Evolutionary conservation across 768 basidiomycete species (phyloP), one percentile per base, ranked within the genome.

Genomic region (Rhodotorula kratochvilovae): DNA sequence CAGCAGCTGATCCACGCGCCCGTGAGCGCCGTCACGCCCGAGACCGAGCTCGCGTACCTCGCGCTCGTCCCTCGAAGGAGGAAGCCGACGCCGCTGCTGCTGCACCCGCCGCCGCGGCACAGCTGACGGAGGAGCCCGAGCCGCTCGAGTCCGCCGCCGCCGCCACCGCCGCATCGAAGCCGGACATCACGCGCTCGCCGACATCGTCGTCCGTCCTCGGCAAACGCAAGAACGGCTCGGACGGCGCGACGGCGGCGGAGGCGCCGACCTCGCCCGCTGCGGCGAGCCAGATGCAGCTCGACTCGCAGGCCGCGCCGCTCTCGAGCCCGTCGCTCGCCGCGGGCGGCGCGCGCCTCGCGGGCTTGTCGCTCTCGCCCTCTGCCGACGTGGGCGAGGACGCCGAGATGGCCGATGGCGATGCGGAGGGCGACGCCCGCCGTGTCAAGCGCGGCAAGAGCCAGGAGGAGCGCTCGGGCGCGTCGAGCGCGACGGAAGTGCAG

Each of bases 1-100:
- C 85, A 83, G 79, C 83, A 88, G 63, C 84, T 96, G 48, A 89
- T 91, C 75, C 86, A 85, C 72, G 84, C 85, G 66, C 85, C 87
- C 56, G 80, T 82, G 4, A 81, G 87, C 11, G 84, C 91, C 23
- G 87, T 96, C 27, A 91, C 90, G 0, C 92, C 92, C 0, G 88
- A 87, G 6, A 81, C 91, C 56, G 91, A 95, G 76, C 84, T 96
- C 29, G 92, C 92, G 13, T 92, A 96, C 78, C 85, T 95, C 31
- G 93, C 92, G 0, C 85, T 96, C 29, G 88, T 94, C 45, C 92
- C 11, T 89, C 90, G 5, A 87, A 90, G 77, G 92, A 93, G 71
- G 92, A 94, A 79, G 89, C 91, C 57, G 80, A 90, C 91, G 71
- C 90, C 90, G 17, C 46, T 19, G 25, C 62, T 53, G 21, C 29